phyloP scores from a whole-genome alignment of 345 rosid species.

The Corymbia maculata region DNA sequence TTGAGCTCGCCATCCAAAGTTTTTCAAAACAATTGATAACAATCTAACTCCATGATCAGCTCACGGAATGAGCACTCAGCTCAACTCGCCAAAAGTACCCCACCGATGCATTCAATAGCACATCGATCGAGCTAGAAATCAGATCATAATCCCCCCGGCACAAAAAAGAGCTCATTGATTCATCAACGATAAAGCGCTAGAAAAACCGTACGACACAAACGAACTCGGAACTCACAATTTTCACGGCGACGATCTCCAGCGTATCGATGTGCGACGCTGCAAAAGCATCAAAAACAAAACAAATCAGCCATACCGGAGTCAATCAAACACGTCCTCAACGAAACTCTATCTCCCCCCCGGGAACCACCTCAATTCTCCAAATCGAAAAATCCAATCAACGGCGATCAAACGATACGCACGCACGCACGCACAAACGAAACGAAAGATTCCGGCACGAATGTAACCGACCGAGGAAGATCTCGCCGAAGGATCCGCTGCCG shows the following conservation, averaged over 20 bases:
- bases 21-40: not conserved
- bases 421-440: not conserved
- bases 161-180: not conserved
- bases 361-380: not conserved
- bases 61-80: not conserved
- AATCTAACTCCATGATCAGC: not conserved
- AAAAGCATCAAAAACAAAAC: not conserved
- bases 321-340: not conserved
- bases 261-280: constrained; percentile 89
- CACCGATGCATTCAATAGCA: not conserved
- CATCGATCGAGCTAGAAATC: not conserved
- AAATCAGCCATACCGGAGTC: not conserved
- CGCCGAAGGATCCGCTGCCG: constrained; percentile 97
- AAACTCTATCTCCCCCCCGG: not conserved
- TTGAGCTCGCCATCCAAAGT: not conserved
- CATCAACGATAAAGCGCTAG: not conserved
- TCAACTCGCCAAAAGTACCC: not conserved
- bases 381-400: not conserved
- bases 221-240: constrained; percentile 60
- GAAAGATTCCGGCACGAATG: not conserved
- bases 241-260: constrained; percentile 86
- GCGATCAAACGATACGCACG: not conserved
- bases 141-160: not conserved
- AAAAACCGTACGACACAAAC: not conserved
- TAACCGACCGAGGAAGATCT: constrained; percentile 74